phyloP scores from a whole-genome alignment of 2,329 filamentous ascomycete genomes.

The Phyllosticta citriasiana region DNA sequence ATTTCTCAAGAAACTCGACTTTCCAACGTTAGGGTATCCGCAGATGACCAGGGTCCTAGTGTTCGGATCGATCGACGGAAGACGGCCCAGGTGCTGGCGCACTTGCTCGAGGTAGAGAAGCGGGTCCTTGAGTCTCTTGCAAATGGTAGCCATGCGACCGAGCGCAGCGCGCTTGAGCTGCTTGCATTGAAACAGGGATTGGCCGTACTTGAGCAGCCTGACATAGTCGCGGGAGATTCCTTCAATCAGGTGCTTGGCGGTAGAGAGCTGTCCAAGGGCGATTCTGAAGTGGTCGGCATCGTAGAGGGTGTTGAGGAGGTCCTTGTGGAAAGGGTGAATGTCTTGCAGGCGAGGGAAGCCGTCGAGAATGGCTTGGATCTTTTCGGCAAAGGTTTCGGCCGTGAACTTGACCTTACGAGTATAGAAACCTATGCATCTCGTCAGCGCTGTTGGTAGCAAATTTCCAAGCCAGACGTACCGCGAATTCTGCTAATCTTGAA shows the following conservation, averaged over 20 bases:
- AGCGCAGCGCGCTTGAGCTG: conserved; percentile 93
- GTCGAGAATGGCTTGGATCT: conserved; percentile 81
- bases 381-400: conserved; percentile 91
- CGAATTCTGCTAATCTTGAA: conserved; percentile 95
- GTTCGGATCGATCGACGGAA: conserved; percentile 97
- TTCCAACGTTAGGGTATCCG: conserved; percentile 95
- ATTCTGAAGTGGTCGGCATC: conserved; percentile 91
- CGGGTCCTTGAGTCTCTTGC: conserved; percentile 88
- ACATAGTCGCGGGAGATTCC: conserved; percentile 95
- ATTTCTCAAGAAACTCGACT: conserved; percentile 88
- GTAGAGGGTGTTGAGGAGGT: conserved; percentile 94
- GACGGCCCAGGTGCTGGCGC: conserved; percentile 90
- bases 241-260: conserved; percentile 93
- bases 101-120: conserved; percentile 94
- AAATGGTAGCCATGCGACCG: conserved; percentile 96
- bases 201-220: conserved; percentile 89
- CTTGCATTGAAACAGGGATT: conserved; percentile 97
- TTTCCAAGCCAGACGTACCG: conserved; percentile 15
- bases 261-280: conserved; percentile 89
- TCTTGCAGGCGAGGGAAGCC: conserved; percentile 88
- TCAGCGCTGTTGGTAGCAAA: conserved; percentile 21
- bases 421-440: conserved; percentile 59
- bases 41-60: conserved; percentile 93
- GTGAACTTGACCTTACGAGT: conserved; percentile 98
- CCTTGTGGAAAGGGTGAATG: conserved; percentile 88